phyloP scores from a whole-genome alignment of 2,329 filamentous ascomycete species.

The Chaetomiaceae sp. region DNA sequence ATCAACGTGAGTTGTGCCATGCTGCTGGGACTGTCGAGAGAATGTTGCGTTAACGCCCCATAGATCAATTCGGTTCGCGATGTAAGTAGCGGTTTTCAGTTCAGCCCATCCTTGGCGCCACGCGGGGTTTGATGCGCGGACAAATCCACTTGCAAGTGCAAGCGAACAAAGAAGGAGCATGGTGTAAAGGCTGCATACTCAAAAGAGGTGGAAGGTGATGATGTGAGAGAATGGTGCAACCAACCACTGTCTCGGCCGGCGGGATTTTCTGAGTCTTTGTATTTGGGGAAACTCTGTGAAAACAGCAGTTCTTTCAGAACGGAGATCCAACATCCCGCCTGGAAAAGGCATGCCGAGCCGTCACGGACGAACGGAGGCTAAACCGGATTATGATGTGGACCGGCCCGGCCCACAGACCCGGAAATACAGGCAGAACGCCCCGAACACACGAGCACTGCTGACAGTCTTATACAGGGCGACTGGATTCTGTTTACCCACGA shows the following conservation, averaged over 20 bases:
- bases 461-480: conserved; percentile 66
- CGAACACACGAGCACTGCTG: conserved; percentile 8
- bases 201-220: conserved; percentile 6
- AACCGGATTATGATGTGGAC: conserved; percentile 33
- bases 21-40: background rate
- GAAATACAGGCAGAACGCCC: conserved; percentile 6
- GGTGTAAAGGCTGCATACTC: conserved; percentile 1
- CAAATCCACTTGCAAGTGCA: conserved; percentile 19
- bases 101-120: conserved; percentile 13
- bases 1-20: conserved; percentile 60
- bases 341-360: conserved; percentile 18
- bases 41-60: conserved; percentile 20
- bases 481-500: conserved; percentile 99
- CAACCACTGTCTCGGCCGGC: conserved; percentile 1
- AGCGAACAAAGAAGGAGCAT: background rate
- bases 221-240: conserved; percentile 6
- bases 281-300: conserved; percentile 10
- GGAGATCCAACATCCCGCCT: conserved; percentile 14
- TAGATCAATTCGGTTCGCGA: conserved; percentile 95
- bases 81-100: conserved; percentile 59
- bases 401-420: conserved; percentile 9
- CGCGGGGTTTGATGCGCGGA: conserved; percentile 4
- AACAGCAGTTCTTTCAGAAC: conserved; percentile 4
- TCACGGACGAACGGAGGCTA: conserved; percentile 44
- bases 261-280: conserved; percentile 20